These are phyloP conservation scores for Schwanniomyces occidentalis DNA, from an alignment of 805 yeast genomes.

Conservation along the genomic window DNA sequence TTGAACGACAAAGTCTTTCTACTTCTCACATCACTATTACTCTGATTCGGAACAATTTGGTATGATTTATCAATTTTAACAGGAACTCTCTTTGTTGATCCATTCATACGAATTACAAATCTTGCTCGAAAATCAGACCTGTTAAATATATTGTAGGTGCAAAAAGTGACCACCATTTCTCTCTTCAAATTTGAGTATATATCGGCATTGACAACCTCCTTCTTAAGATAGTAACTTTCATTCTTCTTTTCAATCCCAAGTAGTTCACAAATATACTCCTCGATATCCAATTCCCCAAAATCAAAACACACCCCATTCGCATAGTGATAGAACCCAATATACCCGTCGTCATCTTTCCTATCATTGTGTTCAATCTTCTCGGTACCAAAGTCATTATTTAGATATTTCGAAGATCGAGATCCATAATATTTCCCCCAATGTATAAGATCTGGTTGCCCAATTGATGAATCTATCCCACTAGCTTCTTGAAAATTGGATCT, in stretches of 20 bases:
- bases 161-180: conserved; percentile 50
- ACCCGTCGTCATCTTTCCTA: conserved; percentile 37
- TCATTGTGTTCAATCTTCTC: conserved; percentile 7
- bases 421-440: conserved; percentile 41
- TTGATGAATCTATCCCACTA: conserved; percentile 10
- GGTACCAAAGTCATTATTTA: conserved; percentile 26
- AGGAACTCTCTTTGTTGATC: conserved; percentile 12
- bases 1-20: conserved; percentile 17
- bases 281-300: conserved; percentile 23
- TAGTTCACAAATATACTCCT: conserved; percentile 25
- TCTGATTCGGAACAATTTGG: conserved; percentile 20
- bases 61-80: conserved; percentile 31
- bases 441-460: conserved; percentile 41
- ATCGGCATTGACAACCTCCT: conserved; percentile 8
- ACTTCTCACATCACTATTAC: conserved; percentile 5
- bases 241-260: conserved; percentile 24
- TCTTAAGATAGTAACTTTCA: conserved; percentile 18
- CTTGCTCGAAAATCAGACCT: conserved; percentile 73
- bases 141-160: conserved; percentile 73
- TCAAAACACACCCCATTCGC: conserved; percentile 33
- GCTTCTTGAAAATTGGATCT: conserved; percentile 23
- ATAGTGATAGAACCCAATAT: conserved; percentile 40
- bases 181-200: conserved; percentile 7
- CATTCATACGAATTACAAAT: conserved; percentile 37
- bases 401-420: conserved; percentile 24